Evolutionary conservation across 2,329 filamentous ascomycete species (phyloP).

Genomic region (Cryphonectria parasitica): DNA sequence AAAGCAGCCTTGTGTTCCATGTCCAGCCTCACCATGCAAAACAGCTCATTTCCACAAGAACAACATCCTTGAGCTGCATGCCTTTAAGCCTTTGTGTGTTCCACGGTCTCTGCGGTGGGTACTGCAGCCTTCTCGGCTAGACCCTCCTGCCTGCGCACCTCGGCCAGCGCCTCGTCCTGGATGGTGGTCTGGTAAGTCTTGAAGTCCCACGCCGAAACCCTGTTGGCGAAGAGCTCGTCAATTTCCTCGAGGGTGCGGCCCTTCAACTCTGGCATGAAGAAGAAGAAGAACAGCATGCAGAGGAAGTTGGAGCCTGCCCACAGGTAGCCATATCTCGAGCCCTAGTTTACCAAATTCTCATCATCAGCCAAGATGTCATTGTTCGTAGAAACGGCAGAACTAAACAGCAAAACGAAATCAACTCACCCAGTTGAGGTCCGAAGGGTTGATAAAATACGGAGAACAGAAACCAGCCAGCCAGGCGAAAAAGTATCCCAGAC

Average conservation of each 20-base stretch:
- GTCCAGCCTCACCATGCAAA: neutral
- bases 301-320: slow-evolving; percentile 43
- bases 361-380: neutral
- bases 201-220: slow-evolving; percentile 37
- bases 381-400: too few relatives aligned
- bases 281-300: slow-evolving; percentile 39
- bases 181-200: slow-evolving; percentile 36
- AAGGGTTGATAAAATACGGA: slow-evolving; percentile 52
- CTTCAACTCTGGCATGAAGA: slow-evolving; percentile 39
- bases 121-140: slow-evolving; percentile 17
- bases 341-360: slow-evolving; percentile 32
- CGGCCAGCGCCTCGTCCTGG: slow-evolving; percentile 34
- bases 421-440: slow-evolving; percentile 43
- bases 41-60: neutral
- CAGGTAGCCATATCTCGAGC: slow-evolving; percentile 49
- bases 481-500: slow-evolving; percentile 51
- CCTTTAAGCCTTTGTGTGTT: slow-evolving; percentile 31
- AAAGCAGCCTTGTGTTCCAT: neutral
- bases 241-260: slow-evolving; percentile 39
- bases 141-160: slow-evolving; percentile 29
- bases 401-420: rapidly evolving
- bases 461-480: slow-evolving; percentile 50
- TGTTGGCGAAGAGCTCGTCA: slow-evolving; percentile 38
- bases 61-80: neutral
- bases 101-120: slow-evolving; percentile 26